phyloP scores from a whole-genome alignment of 2,329 filamentous ascomycete species.

The Bertia moriformis region DNA sequence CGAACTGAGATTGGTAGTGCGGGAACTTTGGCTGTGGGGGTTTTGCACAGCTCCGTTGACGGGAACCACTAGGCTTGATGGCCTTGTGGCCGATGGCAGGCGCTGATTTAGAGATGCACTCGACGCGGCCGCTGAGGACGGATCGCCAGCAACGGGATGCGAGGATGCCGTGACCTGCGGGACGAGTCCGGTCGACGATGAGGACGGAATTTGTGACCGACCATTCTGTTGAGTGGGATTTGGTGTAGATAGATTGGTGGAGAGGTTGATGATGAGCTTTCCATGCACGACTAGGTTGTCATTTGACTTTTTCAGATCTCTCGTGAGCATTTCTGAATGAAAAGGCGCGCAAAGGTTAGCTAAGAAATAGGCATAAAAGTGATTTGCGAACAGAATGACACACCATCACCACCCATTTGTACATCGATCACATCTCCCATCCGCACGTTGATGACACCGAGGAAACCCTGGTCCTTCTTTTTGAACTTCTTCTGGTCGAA shows the following conservation, averaged over 20 bases:
- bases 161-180: background rate
- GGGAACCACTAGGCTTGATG: background rate
- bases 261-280: slow-evolving; percentile 91
- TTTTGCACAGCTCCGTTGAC: background rate
- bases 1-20: slow-evolving; percentile 48
- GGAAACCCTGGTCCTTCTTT: slow-evolving; percentile 98
- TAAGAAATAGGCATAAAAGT: too few species aligned
- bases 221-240: slow-evolving; percentile 31
- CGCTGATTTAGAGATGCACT: background rate
- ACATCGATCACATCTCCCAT: slow-evolving; percentile 90
- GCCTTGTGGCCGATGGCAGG: background rate
- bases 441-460: slow-evolving; percentile 93
- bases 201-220: background rate
- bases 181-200: background rate
- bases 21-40: slow-evolving; percentile 17
- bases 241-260: slow-evolving; percentile 69
- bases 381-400: too few species aligned
- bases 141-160: background rate
- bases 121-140: background rate
- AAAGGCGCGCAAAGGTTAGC: slow-evolving; percentile 16
- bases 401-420: slow-evolving; percentile 80
- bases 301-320: slow-evolving; percentile 92
- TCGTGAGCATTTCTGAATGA: slow-evolving; percentile 96
- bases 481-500: slow-evolving; percentile 99
- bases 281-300: slow-evolving; percentile 96